Conservation (phyloP, 1,139 yeast species). For the Yamadazyma diddensiae region DNA sequence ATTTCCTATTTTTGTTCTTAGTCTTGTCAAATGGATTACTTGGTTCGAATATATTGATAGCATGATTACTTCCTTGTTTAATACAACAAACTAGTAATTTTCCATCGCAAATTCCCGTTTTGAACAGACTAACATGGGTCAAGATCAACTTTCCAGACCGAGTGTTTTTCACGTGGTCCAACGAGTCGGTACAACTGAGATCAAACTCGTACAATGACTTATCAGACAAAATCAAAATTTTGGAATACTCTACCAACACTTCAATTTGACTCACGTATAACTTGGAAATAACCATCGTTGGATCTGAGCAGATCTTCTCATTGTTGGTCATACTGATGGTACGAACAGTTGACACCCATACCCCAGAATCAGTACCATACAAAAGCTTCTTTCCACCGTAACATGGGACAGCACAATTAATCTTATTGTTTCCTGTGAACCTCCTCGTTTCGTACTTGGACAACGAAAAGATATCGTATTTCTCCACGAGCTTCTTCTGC, state of each 20-base stretch:
- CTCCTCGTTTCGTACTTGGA: conserved; percentile 71
- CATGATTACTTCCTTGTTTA: conserved; percentile 68
- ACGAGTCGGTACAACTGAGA: conserved; percentile 59
- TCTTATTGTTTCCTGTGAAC: conserved; percentile 68
- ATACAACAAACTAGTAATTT: conserved; percentile 88
- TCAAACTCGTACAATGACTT: conserved; percentile 84
- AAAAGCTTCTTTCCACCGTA: conserved; percentile 91
- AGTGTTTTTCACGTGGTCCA: conserved; percentile 68
- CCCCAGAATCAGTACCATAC: conserved; percentile 90
- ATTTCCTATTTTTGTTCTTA: conserved; percentile 61
- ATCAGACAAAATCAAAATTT: conserved; percentile 78
- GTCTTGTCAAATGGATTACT: conserved; percentile 54
- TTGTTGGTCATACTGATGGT: conserved; percentile 43
- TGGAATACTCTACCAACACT: conserved; percentile 87
- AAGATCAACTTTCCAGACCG: conserved; percentile 76
- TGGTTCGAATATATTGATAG: conserved; percentile 86
- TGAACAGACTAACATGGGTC: conserved; percentile 83
- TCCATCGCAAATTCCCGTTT: conserved; percentile 90
- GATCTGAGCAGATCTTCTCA: conserved; percentile 60
- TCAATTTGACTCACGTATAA: conserved; percentile 85
- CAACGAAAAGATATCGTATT: conserved; percentile 76
- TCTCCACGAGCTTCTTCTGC: conserved; percentile 67
- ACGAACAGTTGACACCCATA: conserved; percentile 70
- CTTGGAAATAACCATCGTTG: conserved; percentile 74
- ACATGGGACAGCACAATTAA: conserved; percentile 90